A percentile compares a stretch with the other conserved stretches of the same genome.
These are phyloP conservation scores for Pseudoperonospora humuli DNA, from an alignment of 352 stramenopile genomes.

Conservation along the genomic window DNA sequence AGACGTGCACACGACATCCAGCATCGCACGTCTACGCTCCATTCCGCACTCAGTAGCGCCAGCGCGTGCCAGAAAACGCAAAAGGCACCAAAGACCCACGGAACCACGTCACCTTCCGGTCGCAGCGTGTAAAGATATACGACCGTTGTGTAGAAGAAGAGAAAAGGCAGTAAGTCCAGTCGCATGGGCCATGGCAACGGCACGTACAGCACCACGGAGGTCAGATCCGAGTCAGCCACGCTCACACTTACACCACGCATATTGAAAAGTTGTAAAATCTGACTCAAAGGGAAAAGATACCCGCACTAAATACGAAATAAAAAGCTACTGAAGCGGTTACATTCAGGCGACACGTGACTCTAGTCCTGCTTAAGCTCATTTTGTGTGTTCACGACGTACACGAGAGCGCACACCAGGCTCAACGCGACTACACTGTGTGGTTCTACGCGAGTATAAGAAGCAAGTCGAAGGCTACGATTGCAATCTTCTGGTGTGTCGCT, in stretches of 20 bases:
- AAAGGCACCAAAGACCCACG: constrained; percentile 36
- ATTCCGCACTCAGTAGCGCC: constrained; percentile 37
- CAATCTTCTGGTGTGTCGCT: no score
- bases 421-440: no score
- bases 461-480: no score
- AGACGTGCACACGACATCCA: constrained; percentile 41
- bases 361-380: no score
- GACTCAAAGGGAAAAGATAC: no score
- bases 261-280: no score
- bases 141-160: constrained; percentile 53
- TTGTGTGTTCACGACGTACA: no score
- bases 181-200: constrained; percentile 51
- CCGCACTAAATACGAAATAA: constrained; percentile 29
- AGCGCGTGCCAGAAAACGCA: constrained; percentile 46
- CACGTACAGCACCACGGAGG: constrained; percentile 46
- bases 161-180: constrained; percentile 63
- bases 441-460: no score
- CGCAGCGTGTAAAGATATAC: constrained; percentile 53
- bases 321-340: no score
- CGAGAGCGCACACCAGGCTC: no score
- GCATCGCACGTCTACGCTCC: constrained; percentile 54
- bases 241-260: constrained; percentile 26
- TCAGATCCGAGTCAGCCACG: constrained; percentile 49
- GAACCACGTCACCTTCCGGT: constrained; percentile 31
- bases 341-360: no score